Evolutionary conservation across 2,329 filamentous ascomycete species (phyloP), one percentile per base, ranked within the genome.

Genomic region (Cladosporium sp.): DNA sequence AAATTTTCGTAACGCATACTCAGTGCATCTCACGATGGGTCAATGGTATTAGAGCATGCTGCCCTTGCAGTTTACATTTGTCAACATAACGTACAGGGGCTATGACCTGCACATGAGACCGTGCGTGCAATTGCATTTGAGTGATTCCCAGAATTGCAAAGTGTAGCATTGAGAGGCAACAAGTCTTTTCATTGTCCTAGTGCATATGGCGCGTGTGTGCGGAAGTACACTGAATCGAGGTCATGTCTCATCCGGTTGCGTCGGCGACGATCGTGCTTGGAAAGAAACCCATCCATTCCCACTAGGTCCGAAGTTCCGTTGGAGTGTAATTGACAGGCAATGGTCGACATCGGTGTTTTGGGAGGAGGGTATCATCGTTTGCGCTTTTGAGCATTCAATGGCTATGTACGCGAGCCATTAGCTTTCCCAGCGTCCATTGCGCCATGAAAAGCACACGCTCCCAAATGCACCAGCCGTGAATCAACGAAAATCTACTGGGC

Each of bases 391-490:
- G 37, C 31, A 58, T 65, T 65, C 63, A 65, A 26, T 60, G 31
- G 55, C 63, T 65, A 65, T 53, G 57, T 44, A 65, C 55, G 55
- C 56, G 58, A 57, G 56, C 55, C 56, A 40, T 46, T 60, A 65
- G 63, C 46, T 60, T 63, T 65, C 56, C 63, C 55, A 46, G 31
- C 44, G 53, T 57, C 37, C 62, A 52, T 33, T 58, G 56, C 63
- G 55, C 63, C 63, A 65, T 65, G 63, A 59, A 60, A 65, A 65
- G 63, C 63, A 65, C 62, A 57, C 63, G 63, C 56, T 65, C 63
- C 61, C 61, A 63, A 63, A 63, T 63, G 61, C 61, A 63, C 61
- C 50, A 56, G 61, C 61, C 21, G 50, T 56, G 37, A 29, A 60
- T 31, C 44, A 60, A 65, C 49, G 63, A 65, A 65, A 60, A 40